Evolutionary conservation across 2,329 filamentous ascomycete species (phyloP).

Genomic region (Coniochaeta hoffmannii): DNA sequence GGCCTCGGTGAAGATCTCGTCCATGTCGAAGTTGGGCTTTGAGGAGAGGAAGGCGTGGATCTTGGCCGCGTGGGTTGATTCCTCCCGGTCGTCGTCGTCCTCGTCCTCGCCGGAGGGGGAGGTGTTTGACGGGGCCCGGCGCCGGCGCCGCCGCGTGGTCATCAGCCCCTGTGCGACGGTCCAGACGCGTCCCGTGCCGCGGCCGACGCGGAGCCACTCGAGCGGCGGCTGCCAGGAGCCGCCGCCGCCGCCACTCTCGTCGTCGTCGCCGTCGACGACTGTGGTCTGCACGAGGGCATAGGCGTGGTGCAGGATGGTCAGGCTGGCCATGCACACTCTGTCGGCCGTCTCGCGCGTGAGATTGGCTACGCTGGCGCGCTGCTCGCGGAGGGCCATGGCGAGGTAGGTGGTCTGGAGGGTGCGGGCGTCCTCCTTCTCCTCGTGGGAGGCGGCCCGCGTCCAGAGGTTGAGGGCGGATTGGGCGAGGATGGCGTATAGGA

Average conservation of each 20-base stretch:
- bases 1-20: constrained; percentile 21
- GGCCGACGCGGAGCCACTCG: constrained; percentile 28
- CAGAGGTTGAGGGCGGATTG: constrained; percentile 29
- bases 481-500: constrained; percentile 27
- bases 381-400: constrained; percentile 26
- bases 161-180: constrained; percentile 16
- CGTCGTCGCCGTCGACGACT: constrained; percentile 14
- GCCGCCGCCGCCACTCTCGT: too few relatives aligned
- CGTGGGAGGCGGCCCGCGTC: constrained; percentile 9
- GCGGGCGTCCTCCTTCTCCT: constrained; percentile 11
- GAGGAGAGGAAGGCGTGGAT: constrained; percentile 20
- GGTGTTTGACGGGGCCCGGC: constrained; percentile 2
- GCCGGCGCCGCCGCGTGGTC: not conserved
- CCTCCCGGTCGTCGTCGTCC: too few relatives aligned
- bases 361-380: constrained; percentile 25
- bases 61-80: constrained; percentile 9
- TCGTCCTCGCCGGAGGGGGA: not conserved
- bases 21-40: constrained; percentile 21
- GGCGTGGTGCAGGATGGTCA: constrained; percentile 27
- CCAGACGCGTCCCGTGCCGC: constrained; percentile 25
- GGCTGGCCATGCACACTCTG: constrained; percentile 25
- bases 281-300: constrained; percentile 27
- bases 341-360: constrained; percentile 22
- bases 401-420: constrained; percentile 27
- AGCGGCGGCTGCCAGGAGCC: constrained; percentile 30